phyloP scores from a whole-genome alignment of 495 filamentous ascomycete species.

The Penicillium odoratum region DNA sequence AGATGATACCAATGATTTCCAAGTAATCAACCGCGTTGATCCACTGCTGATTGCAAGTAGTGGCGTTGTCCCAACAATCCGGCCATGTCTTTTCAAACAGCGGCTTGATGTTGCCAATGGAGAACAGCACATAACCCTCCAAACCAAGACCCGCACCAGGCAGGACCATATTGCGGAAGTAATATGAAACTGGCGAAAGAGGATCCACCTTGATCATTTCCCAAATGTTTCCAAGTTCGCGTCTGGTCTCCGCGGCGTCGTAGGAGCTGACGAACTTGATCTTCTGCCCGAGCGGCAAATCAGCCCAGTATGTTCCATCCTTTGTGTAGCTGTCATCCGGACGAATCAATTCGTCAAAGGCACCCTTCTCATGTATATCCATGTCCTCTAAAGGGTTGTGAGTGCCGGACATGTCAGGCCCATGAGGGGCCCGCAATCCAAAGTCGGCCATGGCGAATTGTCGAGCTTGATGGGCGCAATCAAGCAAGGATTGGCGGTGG shows the following conservation, averaged over 20 bases:
- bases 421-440: constrained; percentile 55
- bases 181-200: constrained; percentile 74
- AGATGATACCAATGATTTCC: constrained; percentile 85
- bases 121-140: constrained; percentile 92
- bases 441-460: constrained; percentile 49
- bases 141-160: constrained; percentile 85
- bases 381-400: constrained; percentile 55
- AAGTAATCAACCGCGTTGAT: constrained; percentile 76
- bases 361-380: constrained; percentile 63
- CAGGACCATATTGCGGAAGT: constrained; percentile 82
- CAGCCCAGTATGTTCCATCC: constrained; percentile 88
- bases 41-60: constrained; percentile 73
- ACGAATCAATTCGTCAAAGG: constrained; percentile 71
- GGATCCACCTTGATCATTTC: constrained; percentile 79
- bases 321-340: constrained; percentile 80
- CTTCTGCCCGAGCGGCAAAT: constrained; percentile 65
- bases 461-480: background rate
- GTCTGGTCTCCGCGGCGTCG: constrained; percentile 61
- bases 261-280: constrained; percentile 69
- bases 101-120: constrained; percentile 83
- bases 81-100: constrained; percentile 70
- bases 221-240: constrained; percentile 67
- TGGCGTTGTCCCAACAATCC: constrained; percentile 65
- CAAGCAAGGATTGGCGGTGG: constrained; percentile 9
- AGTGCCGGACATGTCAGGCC: constrained; percentile 53